Base-by-base conservation (phyloP, 208 protist genomes). In the Crithidia fasciculata region DNA sequence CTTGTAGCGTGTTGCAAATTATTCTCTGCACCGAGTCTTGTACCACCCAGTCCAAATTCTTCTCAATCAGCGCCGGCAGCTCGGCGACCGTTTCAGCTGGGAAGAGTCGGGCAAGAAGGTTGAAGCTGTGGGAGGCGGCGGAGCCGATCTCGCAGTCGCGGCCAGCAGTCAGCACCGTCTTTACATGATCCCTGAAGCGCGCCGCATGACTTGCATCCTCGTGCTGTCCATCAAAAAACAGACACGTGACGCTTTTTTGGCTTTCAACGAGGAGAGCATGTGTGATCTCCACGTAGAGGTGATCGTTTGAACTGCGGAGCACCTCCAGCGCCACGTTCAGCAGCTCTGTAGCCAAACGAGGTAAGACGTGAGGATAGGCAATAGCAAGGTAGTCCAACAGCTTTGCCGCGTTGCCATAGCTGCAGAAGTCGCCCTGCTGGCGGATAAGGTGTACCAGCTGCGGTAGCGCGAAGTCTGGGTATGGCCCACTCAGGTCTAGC, bases 31-130 rank as follows among this genome's bases (percentile, higher is more conserved):
- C 65, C 3, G 4, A 8, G 16, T 28, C 10, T 10, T 53, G 18
- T 12, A 15, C 53, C 2, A 71, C 41, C 72, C 72, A 78, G 72
- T 78, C 72, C 10, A 61, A 49, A 6, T 60, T 49, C 37, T 43
- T 19, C 28, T 50, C 40, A 15, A 78, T 52, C 15, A 78, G 40
- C 4, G 0, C 16, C 4, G 72, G 45, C 8, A 72, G 62, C 8
- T 37, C 39, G 3, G 28, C 58, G 6, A 43, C n/a, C 41, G 54
- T 9, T 8, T 78, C 8, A 4, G 37, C 12, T 41, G 65, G 16
- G 37, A 78, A 78, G 50, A 50, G 12, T 7, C n/a, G 49, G 50
- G 55, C 2, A 50, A 62, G 53, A 0, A 65, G n/a, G 6, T 40
- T 2, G 18, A 72, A 72, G 43, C 9, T 10, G 36, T 10, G 5